Percentiles rank a stretch among this genome's conserved stretches.
Evolutionary conservation across 164 flowering plant species (phyloP).

Genomic region (Liquidambar formosana): DNA sequence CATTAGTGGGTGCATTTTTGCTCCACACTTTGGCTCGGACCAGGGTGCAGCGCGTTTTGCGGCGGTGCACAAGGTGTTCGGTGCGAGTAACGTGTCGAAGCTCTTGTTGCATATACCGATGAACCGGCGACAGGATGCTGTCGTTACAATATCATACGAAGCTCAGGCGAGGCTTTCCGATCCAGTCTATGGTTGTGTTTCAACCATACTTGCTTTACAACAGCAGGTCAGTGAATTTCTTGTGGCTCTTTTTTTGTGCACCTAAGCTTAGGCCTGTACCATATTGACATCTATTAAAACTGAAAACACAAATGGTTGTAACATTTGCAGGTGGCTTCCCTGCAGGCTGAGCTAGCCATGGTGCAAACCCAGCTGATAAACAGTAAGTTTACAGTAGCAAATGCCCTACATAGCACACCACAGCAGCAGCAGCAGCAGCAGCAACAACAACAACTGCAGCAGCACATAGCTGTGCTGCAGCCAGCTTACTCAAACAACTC

Average conservation of each 20-base stretch:
- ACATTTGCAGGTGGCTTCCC: slow-evolving; percentile 56
- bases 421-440: slow-evolving; percentile 34
- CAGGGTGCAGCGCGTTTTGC: slow-evolving; percentile 91
- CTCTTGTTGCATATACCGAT: slow-evolving; percentile 66
- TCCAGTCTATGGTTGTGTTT: slow-evolving; percentile 91
- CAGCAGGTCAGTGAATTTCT: slow-evolving; percentile 59
- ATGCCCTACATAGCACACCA: slow-evolving; percentile 50
- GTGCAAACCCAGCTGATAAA: slow-evolving; percentile 75
- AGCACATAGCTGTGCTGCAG: slow-evolving; percentile 38
- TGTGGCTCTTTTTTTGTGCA: not conserved
- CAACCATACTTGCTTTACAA: slow-evolving; percentile 83
- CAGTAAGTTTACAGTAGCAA: slow-evolving; percentile 60
- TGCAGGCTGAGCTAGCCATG: slow-evolving; percentile 73
- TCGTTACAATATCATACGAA: slow-evolving; percentile 77
- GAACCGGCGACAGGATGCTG: slow-evolving; percentile 78
- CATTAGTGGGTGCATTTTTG: slow-evolving; percentile 76
- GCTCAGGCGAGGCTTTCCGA: slow-evolving; percentile 93
- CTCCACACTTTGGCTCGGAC: slow-evolving; percentile 83
- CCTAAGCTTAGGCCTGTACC: not conserved
- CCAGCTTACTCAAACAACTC: slow-evolving; percentile 81
- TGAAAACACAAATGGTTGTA: too few species aligned
- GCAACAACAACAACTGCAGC: too few species aligned
- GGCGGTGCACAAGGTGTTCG: slow-evolving; percentile 89
- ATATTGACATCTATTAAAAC: not conserved
- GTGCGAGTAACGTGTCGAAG: slow-evolving; percentile 93